Evolutionary conservation across 305 asterid species (phyloP).

Genomic region (Fraxinus sp.): DNA sequence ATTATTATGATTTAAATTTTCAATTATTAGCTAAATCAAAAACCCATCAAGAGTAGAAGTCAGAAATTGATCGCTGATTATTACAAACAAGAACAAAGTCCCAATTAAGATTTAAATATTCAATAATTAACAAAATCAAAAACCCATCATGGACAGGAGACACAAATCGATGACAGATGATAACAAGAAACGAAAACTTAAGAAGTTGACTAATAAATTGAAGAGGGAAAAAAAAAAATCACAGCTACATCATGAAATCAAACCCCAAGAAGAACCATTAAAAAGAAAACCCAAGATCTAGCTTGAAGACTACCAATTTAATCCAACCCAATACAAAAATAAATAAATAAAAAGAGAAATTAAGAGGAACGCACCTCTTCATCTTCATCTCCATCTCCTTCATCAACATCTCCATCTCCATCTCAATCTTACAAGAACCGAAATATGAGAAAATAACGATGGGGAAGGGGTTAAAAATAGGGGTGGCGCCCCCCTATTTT

Average conservation of each 20-base stretch:
- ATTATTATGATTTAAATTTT: no score
- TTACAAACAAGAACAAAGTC: no score
- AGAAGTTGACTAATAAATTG: not conserved
- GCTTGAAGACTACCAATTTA: not conserved
- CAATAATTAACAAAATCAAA: not conserved
- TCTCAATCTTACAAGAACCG: not conserved
- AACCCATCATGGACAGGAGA: not conserved
- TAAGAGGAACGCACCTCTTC: conserved; percentile 29
- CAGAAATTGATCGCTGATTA: not conserved
- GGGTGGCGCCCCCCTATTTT: no score
- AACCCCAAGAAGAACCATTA: not conserved
- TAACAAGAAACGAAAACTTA: not conserved
- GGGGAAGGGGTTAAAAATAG: not conserved
- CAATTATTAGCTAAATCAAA: not conserved
- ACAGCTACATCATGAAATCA: no score
- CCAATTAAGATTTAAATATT: no score
- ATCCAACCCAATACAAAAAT: not conserved
- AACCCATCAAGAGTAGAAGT: not conserved
- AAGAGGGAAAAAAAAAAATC: no score
- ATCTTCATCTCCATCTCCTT: no score
- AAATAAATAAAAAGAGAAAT: not conserved
- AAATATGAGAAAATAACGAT: not conserved
- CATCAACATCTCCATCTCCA: no score
- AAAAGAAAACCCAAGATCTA: not conserved
- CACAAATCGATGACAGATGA: not conserved